phyloP scores from a whole-genome alignment of 306 rosid species.

The Spatholobus suberectus region DNA sequence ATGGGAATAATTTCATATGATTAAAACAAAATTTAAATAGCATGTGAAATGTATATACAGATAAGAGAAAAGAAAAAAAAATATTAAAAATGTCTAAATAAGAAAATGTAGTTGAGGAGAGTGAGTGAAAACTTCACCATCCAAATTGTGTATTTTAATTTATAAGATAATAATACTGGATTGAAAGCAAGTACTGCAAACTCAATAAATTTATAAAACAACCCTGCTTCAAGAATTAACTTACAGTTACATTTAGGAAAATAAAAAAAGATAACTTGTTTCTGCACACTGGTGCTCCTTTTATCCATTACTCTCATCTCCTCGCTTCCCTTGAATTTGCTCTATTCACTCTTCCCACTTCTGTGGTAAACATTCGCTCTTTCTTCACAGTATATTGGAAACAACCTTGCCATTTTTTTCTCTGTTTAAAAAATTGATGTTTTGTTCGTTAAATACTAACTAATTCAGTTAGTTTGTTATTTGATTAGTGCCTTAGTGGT shows the following conservation, averaged over 20 bases:
- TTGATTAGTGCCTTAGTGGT: slow-evolving; percentile 21
- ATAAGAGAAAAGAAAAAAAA: too few species aligned
- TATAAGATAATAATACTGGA: too few species aligned
- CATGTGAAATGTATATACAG: too few species aligned
- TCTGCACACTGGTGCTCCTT: not conserved
- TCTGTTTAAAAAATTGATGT: not conserved
- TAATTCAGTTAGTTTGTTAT: slow-evolving; percentile 36
- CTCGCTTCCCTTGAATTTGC: not conserved
- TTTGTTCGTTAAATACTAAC: slow-evolving; percentile 10
- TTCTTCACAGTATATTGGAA: not conserved
- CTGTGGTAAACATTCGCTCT: not conserved
- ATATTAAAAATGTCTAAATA: too few species aligned
- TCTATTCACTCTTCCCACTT: slow-evolving; percentile 10
- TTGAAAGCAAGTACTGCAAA: too few species aligned
- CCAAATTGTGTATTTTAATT: too few species aligned
- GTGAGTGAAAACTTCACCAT: too few species aligned
- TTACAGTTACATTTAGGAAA: not conserved
- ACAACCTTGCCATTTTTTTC: not conserved
- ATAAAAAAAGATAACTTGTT: not conserved
- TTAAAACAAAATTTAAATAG: too few species aligned
- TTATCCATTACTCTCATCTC: slow-evolving; percentile 6
- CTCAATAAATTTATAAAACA: too few species aligned
- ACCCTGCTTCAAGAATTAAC: not conserved
- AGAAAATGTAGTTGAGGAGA: too few species aligned
- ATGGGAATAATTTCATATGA: too few species aligned